These are phyloP conservation scores for Neonectria ditissima DNA, from an alignment of 2,329 filamentous ascomycete species.

Conservation along the genomic window DNA sequence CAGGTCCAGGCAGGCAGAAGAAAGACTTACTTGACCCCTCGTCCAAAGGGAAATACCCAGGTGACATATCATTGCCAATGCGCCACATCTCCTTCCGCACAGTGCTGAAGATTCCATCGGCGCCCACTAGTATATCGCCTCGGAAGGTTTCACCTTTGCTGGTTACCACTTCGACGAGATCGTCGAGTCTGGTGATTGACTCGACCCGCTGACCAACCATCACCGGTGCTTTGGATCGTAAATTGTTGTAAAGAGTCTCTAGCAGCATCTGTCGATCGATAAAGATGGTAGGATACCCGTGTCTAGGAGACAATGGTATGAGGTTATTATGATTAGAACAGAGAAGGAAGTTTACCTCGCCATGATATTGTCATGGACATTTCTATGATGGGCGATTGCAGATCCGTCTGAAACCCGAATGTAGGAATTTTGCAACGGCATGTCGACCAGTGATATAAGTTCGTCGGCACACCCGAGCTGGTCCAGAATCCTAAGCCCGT, in stretches of 20 bases:
- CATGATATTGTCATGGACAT: neutral
- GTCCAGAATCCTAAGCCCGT: constrained; percentile 60
- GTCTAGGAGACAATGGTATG: constrained; percentile 12
- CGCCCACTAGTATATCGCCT: constrained; percentile 52
- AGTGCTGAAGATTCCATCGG: constrained; percentile 55
- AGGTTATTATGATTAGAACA: neutral
- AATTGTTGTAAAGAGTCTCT: constrained; percentile 48
- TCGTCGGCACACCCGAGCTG: constrained; percentile 52
- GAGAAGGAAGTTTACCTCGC: neutral
- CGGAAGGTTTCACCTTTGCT: constrained; percentile 45
- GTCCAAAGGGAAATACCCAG: neutral
- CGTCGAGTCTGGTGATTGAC: neutral
- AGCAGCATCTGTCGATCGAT: constrained; percentile 52
- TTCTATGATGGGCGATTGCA: neutral
- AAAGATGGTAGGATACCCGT: constrained; percentile 48
- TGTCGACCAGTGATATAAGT: neutral
- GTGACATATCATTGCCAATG: neutral
- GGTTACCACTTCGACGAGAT: constrained; percentile 45
- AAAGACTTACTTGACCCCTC: neutral
- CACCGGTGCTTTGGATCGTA: constrained; percentile 45
- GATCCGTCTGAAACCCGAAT: neutral
- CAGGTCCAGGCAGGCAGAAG: neutral
- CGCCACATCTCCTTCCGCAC: constrained; percentile 46
- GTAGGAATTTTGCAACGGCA: neutral
- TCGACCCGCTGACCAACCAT: constrained; percentile 32